Percentiles rank a stretch among this genome's conserved stretches.
phyloP scores from a whole-genome alignment of 352 stramenopile genomes.

The Phytophthora foliorum region DNA sequence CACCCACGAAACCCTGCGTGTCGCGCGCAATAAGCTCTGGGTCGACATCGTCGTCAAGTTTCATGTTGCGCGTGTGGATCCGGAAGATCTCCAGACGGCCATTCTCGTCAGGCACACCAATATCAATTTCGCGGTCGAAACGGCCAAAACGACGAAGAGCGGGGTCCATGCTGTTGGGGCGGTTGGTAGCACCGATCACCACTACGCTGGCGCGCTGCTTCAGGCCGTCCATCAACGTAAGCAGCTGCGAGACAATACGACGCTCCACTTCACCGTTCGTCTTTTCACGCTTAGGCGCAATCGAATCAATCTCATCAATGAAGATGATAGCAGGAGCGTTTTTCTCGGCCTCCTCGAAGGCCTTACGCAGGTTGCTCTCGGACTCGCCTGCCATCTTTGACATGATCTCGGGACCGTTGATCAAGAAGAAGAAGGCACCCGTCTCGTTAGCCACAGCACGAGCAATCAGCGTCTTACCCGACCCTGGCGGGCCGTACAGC shows the following conservation, averaged over 20 bases:
- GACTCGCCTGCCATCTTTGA: conserved; percentile 97
- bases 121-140: conserved; percentile 99
- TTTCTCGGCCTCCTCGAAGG: conserved; percentile 99
- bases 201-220: conserved; percentile 95
- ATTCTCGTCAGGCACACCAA: conserved; percentile 99
- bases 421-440: conserved; percentile 99
- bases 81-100: conserved; percentile 99
- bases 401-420: conserved; percentile 99
- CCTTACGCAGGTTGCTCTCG: conserved; percentile 95
- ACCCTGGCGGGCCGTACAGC: conserved; percentile 98
- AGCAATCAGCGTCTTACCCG: conserved; percentile 99
- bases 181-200: conserved; percentile 99
- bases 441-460: conserved; percentile 99
- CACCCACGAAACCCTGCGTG: conserved; percentile 99
- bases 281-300: conserved; percentile 99
- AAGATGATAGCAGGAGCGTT: conserved; percentile 99
- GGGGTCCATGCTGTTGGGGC: conserved; percentile 98
- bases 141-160: conserved; percentile 98
- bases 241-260: conserved; percentile 98
- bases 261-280: conserved; percentile 99
- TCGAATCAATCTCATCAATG: conserved; percentile 99
- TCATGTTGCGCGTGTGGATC: conserved; percentile 99
- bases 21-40: conserved; percentile 97
- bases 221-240: conserved; percentile 99
- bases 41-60: conserved; percentile 99